Evolutionary conservation across 1,284 basidiomycete species (phyloP).

Genomic region (Psilocybe mexicana): DNA sequence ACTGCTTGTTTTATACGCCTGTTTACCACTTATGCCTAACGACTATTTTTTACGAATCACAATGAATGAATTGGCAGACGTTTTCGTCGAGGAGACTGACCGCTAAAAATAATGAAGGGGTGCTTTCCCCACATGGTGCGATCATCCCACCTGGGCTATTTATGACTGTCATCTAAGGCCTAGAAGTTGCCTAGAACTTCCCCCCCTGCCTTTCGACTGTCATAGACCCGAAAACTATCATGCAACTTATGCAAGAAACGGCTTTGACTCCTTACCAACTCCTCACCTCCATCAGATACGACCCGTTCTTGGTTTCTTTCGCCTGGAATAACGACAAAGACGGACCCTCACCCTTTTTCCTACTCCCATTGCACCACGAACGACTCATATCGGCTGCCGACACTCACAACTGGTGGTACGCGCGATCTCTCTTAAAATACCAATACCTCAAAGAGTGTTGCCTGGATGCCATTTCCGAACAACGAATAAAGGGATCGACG

Average conservation of each 20-base stretch:
- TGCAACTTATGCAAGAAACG: conserved; percentile 2
- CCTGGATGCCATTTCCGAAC: conserved; percentile 38
- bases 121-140: too few species aligned
- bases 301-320: conserved; percentile 44
- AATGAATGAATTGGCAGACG: neutral
- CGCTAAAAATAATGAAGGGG: too few species aligned
- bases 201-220: neutral
- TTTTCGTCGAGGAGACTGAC: too few species aligned
- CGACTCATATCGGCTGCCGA: conserved; percentile 52
- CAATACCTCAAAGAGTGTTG: conserved; percentile 42
- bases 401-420: conserved; percentile 50
- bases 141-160: neutral
- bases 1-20: neutral
- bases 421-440: conserved; percentile 37
- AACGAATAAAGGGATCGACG: conserved; percentile 8
- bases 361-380: conserved; percentile 59
- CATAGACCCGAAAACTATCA: neutral
- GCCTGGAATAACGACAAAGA: conserved; percentile 59
- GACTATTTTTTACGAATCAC: neutral
- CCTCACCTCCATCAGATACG: conserved; percentile 59
- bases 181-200: neutral
- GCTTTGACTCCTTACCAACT: conserved; percentile 36
- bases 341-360: conserved; percentile 55
- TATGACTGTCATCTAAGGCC: neutral
- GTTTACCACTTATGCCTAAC: neutral